phyloP scores from a whole-genome alignment of 108 stramenopile species.

The Pseudonitzschia delicatissima region DNA sequence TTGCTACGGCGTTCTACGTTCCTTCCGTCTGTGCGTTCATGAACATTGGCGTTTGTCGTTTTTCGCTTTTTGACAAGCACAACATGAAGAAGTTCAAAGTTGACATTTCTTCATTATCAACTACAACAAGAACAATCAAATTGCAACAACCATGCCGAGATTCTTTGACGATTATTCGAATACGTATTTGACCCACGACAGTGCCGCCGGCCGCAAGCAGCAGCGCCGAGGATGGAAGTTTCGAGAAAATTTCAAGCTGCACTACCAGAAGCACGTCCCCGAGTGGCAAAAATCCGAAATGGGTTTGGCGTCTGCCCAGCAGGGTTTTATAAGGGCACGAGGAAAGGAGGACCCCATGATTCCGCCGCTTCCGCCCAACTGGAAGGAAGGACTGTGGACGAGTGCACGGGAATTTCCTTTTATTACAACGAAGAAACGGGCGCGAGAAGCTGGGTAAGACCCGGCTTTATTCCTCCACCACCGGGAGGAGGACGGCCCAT shows the following conservation, averaged over 20 bases:
- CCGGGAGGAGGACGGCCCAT: conserved; percentile 27
- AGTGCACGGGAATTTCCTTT: conserved; percentile 65
- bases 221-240: conserved; percentile 93
- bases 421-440: conserved; percentile 65
- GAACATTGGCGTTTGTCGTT: too few species aligned
- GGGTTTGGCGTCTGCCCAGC: conserved; percentile 81
- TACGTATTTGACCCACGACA: conserved; percentile 88
- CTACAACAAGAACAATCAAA: too few species aligned
- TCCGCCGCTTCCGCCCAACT: conserved; percentile 81
- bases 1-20: too few species aligned
- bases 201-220: conserved; percentile 85
- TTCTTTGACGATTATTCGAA: conserved; percentile 92
- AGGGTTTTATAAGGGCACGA: conserved; percentile 42
- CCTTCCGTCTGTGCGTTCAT: too few species aligned
- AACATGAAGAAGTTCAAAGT: too few species aligned
- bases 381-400: conserved; percentile 79
- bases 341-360: conserved; percentile 52
- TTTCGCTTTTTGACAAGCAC: too few species aligned
- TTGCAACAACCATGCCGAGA: conserved; percentile 85
- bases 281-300: conserved; percentile 73
- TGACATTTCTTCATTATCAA: too few species aligned
- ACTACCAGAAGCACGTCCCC: conserved; percentile 55
- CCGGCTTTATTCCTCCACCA: conserved; percentile 82
- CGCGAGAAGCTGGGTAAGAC: conserved; percentile 80
- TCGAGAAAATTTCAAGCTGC: conserved; percentile 87